phyloP scores from a whole-genome alignment of 129 eudicot species.

The Flaveria robusta region DNA sequence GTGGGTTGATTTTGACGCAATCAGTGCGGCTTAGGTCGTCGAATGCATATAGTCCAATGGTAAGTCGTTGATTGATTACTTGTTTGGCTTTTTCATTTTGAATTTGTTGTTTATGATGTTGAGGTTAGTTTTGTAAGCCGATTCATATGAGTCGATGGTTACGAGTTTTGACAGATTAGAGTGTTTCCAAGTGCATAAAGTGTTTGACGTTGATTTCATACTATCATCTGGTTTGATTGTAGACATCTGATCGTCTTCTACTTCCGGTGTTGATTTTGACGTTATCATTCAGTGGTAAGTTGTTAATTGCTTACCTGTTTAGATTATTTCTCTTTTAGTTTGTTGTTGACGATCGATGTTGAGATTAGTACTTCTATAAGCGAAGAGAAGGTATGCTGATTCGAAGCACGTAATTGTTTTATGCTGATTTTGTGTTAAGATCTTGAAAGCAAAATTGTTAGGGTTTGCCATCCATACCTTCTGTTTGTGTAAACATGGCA shows the following conservation, averaged over 20 bases:
- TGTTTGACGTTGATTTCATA: conserved; percentile 16
- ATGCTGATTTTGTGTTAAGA: no score
- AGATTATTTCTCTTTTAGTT: no score
- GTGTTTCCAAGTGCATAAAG: background rate
- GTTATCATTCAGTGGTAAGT: no score
- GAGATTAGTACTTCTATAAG: no score
- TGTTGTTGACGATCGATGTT: no score
- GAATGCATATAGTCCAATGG: conserved; percentile 64
- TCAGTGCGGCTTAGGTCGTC: conserved; percentile 73
- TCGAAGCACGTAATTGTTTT: no score
- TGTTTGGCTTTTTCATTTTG: background rate
- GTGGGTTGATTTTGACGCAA: conserved; percentile 50
- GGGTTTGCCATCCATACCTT: conserved; percentile 2
- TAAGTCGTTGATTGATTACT: conserved; percentile 10
- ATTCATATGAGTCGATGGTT: conserved; percentile 12
- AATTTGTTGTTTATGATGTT: background rate
- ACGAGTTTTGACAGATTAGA: background rate
- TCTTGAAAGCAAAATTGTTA: conserved; percentile 5
- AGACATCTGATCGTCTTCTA: no score
- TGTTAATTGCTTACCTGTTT: no score
- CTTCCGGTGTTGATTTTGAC: no score
- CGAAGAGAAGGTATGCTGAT: no score
- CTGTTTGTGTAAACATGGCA: conserved; percentile 8
- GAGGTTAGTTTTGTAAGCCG: conserved; percentile 11
- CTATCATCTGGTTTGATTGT: no score